These are phyloP conservation scores for Rhizoclosmatium globosum DNA, from an alignment of 192 early-diverging fungal species.

Conservation along the genomic window DNA sequence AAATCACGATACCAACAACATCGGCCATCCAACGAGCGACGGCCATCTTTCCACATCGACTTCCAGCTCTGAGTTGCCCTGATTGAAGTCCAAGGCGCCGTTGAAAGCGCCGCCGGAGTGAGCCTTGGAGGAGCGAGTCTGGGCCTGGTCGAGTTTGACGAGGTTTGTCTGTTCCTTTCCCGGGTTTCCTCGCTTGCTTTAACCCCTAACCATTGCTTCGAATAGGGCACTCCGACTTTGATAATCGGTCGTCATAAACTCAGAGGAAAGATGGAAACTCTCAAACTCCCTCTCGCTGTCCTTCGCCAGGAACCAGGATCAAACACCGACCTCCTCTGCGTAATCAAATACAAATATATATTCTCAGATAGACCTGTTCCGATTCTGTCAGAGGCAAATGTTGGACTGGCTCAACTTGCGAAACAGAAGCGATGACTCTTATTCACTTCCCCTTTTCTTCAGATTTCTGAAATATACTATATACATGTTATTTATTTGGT, in stretches of 20 bases:
- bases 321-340: not conserved
- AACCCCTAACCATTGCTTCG: not conserved
- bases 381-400: slow-evolving; percentile 17
- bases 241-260: slow-evolving; percentile 23
- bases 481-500: too few relatives aligned
- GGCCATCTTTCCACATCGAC: not conserved
- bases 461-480: too few relatives aligned
- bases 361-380: slow-evolving; percentile 29
- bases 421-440: not conserved
- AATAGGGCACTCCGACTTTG: not conserved
- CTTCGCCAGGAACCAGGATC: not conserved
- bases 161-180: not conserved
- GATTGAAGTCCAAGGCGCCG: slow-evolving; percentile 30
- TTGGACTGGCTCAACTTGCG: slow-evolving; percentile 16
- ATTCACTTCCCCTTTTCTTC: too few relatives aligned
- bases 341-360: slow-evolving; percentile 21
- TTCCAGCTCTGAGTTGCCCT: not conserved
- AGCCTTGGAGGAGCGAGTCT: not conserved
- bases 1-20: not conserved
- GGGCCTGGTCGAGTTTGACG: slow-evolving; percentile 19
- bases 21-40: not conserved
- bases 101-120: slow-evolving; percentile 5
- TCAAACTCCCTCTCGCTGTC: slow-evolving; percentile 16
- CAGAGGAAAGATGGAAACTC: slow-evolving; percentile 9
- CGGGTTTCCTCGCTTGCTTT: too few relatives aligned